Evolutionary conservation across 176 grass and related monocot genomes (phyloP).

Genomic region (Oropetium thomaeum): DNA sequence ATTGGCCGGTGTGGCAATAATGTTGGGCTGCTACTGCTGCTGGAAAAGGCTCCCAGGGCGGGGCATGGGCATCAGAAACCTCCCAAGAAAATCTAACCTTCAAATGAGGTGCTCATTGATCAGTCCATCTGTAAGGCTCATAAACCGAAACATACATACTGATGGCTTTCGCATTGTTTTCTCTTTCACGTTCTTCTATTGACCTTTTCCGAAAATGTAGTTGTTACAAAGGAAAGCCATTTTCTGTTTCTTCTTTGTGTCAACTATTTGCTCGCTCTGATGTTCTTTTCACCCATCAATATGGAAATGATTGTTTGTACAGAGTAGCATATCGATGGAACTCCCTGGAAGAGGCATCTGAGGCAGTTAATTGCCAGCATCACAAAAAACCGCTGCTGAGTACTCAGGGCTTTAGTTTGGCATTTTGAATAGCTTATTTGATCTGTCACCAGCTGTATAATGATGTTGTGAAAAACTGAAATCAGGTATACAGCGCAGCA

Average conservation of each 20-base stretch:
- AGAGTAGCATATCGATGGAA: conserved; percentile 10
- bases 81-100: conserved; percentile 38
- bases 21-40: conserved; percentile 59
- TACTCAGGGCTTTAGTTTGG: neutral
- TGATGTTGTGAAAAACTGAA: too few species aligned
- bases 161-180: conserved; percentile 22
- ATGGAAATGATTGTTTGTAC: neutral
- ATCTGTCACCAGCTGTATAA: too few species aligned
- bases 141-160: neutral
- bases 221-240: conserved; percentile 6
- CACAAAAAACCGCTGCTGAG: neutral
- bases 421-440: neutral
- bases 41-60: conserved; percentile 51
- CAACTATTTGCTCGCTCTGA: neutral
- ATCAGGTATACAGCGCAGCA: neutral
- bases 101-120: neutral
- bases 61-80: conserved; percentile 43
- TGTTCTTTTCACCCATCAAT: neutral
- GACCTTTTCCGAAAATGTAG: neutral
- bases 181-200: neutral
- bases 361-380: too few species aligned
- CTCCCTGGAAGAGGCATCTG: neutral
- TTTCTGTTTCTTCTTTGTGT: neutral
- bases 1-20: conserved; percentile 56
- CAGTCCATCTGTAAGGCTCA: neutral